Percentiles rank a stretch among this genome's conserved stretches.
These are phyloP conservation scores for Monilinia aucupariae DNA, from an alignment of 2,329 filamentous ascomycete species.

Conservation along the genomic window DNA sequence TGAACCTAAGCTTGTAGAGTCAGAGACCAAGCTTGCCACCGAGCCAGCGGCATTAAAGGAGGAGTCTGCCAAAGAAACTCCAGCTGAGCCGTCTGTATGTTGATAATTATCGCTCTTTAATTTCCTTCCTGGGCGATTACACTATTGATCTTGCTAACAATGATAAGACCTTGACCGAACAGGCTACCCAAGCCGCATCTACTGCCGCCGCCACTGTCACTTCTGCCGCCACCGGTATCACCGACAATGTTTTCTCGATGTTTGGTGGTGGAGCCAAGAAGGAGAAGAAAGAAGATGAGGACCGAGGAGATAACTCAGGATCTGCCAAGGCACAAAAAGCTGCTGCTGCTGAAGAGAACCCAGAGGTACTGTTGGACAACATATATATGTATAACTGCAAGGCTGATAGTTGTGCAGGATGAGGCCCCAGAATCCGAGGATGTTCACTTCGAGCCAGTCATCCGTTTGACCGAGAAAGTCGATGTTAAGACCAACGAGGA, in stretches of 20 bases:
- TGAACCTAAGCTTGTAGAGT: constrained; percentile 37
- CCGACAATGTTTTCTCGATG: constrained; percentile 85
- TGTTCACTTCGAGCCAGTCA: constrained; percentile 94
- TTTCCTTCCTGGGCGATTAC: background rate
- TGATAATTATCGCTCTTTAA: background rate
- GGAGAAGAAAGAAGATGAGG: constrained; percentile 83
- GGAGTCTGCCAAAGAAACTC: constrained; percentile 25
- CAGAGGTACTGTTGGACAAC: constrained; percentile 29
- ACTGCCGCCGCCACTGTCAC: constrained; percentile 40
- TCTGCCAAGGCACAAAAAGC: constrained; percentile 74
- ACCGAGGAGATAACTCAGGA: constrained; percentile 80
- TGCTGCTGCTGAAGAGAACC: constrained; percentile 39
- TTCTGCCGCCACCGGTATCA: constrained; percentile 39
- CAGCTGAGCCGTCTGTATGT: constrained; percentile 25
- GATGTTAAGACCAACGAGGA: constrained; percentile 98
- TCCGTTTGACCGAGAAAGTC: constrained; percentile 92
- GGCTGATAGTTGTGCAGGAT: constrained; percentile 43
- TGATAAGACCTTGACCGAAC: constrained; percentile 32
- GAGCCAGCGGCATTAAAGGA: constrained; percentile 31
- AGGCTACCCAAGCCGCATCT: constrained; percentile 36
- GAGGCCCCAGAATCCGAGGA: constrained; percentile 83
- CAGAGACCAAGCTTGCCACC: constrained; percentile 42
- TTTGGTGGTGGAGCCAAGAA: constrained; percentile 97
- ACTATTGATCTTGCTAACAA: constrained; percentile 17
- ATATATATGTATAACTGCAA: constrained; percentile 11